These are phyloP conservation scores for Claviceps sp. DNA, from an alignment of 2,329 filamentous ascomycete genomes.

Conservation along the genomic window DNA sequence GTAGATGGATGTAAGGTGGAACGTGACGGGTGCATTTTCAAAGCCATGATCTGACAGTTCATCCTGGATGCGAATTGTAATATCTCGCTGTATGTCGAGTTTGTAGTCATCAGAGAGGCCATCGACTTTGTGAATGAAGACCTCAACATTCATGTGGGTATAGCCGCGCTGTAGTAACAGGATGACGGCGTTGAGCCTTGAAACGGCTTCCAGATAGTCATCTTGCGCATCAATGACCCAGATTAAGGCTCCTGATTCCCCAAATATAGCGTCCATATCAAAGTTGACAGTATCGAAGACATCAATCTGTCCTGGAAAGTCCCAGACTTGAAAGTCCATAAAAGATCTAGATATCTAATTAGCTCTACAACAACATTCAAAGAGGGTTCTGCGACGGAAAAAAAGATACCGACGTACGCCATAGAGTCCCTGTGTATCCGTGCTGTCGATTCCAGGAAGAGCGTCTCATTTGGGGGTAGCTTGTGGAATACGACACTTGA, in stretches of 20 bases:
- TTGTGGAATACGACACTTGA: slow-evolving; percentile 99
- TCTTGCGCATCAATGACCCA: slow-evolving; percentile 99
- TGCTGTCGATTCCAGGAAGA: slow-evolving; percentile 91
- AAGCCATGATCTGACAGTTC: slow-evolving; percentile 88
- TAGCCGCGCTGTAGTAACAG: slow-evolving; percentile 79
- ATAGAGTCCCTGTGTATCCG: slow-evolving; percentile 90
- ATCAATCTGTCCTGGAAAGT: slow-evolving; percentile 90
- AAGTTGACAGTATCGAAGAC: slow-evolving; percentile 76
- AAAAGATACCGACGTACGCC: slow-evolving; percentile 50
- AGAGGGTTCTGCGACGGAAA: not conserved
- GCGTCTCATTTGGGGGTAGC: slow-evolving; percentile 84
- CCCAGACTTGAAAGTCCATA: slow-evolving; percentile 98
- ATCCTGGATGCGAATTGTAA: slow-evolving; percentile 91
- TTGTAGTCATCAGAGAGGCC: slow-evolving; percentile 96
- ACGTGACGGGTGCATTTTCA: slow-evolving; percentile 86
- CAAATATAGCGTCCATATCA: slow-evolving; percentile 87
- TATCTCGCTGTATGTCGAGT: slow-evolving; percentile 89
- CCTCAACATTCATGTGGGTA: slow-evolving; percentile 90
- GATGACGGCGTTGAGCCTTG: slow-evolving; percentile 76
- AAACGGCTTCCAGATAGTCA: slow-evolving; percentile 87
- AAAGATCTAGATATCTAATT: slow-evolving; percentile 54
- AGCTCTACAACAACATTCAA: slow-evolving; percentile 10
- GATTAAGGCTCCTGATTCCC: slow-evolving; percentile 84
- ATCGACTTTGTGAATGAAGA: slow-evolving; percentile 98
- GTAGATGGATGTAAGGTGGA: slow-evolving; percentile 95